A percentile compares a stretch with the other conserved stretches of the same genome.
Evolutionary conservation across 768 basidiomycete species (phyloP).

Genomic region (Hypholoma fasciculare): DNA sequence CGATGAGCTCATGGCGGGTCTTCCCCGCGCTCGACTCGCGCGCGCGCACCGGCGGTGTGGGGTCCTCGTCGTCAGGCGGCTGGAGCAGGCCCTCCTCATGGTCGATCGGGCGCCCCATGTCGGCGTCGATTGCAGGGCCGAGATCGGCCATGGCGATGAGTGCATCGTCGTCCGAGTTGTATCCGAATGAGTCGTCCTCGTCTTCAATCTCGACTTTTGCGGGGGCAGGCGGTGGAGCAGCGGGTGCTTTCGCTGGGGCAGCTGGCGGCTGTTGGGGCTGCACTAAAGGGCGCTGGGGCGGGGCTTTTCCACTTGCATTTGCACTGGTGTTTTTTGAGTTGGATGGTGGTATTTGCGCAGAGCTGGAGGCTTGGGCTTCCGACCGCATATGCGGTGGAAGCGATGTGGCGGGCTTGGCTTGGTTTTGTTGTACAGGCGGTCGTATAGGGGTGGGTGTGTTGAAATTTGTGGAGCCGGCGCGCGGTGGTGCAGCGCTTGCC

Average conservation of each 20-base stretch:
- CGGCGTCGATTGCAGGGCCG: slow-evolving; percentile 41
- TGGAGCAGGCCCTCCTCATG: slow-evolving; percentile 35
- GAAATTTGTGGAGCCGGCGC: slow-evolving; percentile 4
- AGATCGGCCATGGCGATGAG: slow-evolving; percentile 59
- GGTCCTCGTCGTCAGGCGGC: slow-evolving; percentile 14
- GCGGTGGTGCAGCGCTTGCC: slow-evolving; percentile 7
- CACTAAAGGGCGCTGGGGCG: slow-evolving; percentile 22
- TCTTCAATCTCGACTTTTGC: slow-evolving; percentile 15
- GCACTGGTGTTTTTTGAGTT: neutral
- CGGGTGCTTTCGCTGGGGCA: slow-evolving; percentile 8
- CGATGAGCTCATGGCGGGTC: slow-evolving; percentile 19
- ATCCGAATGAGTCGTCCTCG: slow-evolving; percentile 45
- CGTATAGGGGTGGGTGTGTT: slow-evolving; percentile 20
- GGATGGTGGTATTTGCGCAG: slow-evolving; percentile 2
- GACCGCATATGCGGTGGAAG: slow-evolving; percentile 41
- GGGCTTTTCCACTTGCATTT: neutral
- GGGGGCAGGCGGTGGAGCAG: neutral
- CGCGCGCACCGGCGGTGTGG: neutral
- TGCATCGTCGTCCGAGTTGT: slow-evolving; percentile 67
- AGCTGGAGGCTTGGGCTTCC: slow-evolving; percentile 15
- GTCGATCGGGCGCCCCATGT: slow-evolving; percentile 41
- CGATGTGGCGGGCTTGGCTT: slow-evolving; percentile 28
- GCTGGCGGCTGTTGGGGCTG: neutral
- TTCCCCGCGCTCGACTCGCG: neutral
- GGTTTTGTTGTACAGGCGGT: slow-evolving; percentile 20